A percentile compares a stretch with the other conserved stretches of the same genome.
Conservation (phyloP, 768 basidiomycete genomes). For the Lyophyllum atratum region DNA sequence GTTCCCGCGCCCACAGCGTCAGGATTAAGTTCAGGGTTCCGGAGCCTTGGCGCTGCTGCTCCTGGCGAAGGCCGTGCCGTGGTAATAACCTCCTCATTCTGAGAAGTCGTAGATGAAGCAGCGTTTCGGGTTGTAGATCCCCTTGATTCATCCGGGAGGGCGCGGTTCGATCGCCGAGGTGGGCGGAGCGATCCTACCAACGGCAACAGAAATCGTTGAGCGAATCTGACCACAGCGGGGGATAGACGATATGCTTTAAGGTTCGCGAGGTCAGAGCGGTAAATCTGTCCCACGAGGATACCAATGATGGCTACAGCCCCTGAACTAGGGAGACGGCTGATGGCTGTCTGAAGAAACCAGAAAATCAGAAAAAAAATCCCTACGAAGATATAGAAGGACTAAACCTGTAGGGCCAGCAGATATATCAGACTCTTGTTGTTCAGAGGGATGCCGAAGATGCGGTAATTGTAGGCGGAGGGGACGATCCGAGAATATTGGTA, state of each 20-base stretch:
- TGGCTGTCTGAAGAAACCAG: conserved; percentile 53
- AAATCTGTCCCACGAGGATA: conserved; percentile 70
- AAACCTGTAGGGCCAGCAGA: conserved; percentile 71
- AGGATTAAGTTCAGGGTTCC: conserved; percentile 21
- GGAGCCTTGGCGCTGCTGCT: conserved; percentile 20
- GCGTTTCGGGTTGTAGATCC: conserved; percentile 15
- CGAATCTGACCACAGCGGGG: conserved; percentile 52
- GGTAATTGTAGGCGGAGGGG: conserved; percentile 74
- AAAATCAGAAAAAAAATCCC: conserved; percentile 5
- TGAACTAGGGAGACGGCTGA: conserved; percentile 70
- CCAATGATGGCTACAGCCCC: conserved; percentile 63
- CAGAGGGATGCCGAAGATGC: conserved; percentile 71
- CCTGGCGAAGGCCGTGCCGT: conserved; percentile 49
- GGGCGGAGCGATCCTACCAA: conserved; percentile 65
- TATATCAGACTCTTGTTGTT: conserved; percentile 80
- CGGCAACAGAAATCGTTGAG: conserved; percentile 60
- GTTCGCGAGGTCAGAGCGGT: conserved; percentile 80
- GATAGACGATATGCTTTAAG: conserved; percentile 83
- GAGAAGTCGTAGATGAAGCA: conserved; percentile 22
- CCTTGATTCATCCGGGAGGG: conserved; percentile 60
- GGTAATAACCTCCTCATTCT: conserved; percentile 63
- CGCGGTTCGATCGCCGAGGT: conserved; percentile 70
- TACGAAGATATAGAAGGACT: conserved; percentile 16
- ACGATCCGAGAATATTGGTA: conserved; percentile 84
- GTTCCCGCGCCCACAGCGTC: conserved; percentile 30